Base-by-base conservation (phyloP, 495 filamentous ascomycete species). In the Cairneyella variabilis region DNA sequence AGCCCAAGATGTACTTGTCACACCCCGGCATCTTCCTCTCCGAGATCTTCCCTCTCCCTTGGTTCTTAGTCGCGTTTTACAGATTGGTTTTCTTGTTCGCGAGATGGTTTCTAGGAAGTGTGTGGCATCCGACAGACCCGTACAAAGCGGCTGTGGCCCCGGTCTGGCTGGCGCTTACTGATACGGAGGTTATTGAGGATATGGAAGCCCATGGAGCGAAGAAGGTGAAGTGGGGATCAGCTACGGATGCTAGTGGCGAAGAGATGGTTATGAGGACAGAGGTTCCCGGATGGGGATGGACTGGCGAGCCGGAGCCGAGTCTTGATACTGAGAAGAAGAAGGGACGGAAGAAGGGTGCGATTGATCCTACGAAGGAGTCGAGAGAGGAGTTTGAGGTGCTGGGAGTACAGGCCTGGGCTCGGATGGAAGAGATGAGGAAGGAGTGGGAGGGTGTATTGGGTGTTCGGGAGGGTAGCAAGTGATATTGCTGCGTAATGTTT, bases 11-110 rank as follows among this genome's bases (percentile, higher is more conserved):
- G 17, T 91, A 95, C 72, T 54, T 96, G 53, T 76, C 83, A 12
- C 93, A 98, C 62, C 93, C 93, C 0, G 93, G 95, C 53, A 77
- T 97, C 56, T 90, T 89, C 59, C 83, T 77, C 25, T 95, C 93
- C 0, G 73, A 78, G 4, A 88, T 98, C 58, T 69, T 96, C 42
- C 84, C 87, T 1, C 76, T 97, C 34, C 69, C 76, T 51, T 67
- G 74, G 21, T 69, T 90, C 57, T 72, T 93, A 51, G 71, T 77
- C 26, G 86, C 79, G 66, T 72, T 73, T 56, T 85, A 84, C 78
- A 70, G 83, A 40, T 65, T 74, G 14, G 68, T 83, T 3, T 84
- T 95, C 61, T 90, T 84, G 66, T 45, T 88, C 34, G 83, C 83
- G 11, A 85, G 93, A 57, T n/a, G n/a, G n/a, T 84, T 82, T 73